Evolutionary conservation across 257 asterid genomes (phyloP).

Genomic region (Perilla frutescens): DNA sequence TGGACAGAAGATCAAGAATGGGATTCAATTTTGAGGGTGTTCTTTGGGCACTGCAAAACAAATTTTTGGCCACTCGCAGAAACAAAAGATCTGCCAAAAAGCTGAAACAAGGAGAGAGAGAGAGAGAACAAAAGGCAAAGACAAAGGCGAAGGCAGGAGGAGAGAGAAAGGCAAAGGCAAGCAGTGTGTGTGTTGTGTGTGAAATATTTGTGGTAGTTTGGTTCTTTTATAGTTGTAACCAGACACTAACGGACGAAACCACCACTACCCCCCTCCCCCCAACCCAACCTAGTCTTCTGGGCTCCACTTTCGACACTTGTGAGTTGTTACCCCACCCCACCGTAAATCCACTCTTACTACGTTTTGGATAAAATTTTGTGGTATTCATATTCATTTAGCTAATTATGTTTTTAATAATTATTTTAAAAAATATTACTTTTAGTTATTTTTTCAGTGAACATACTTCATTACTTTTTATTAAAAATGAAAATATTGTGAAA

Average conservation of each 20-base stretch:
- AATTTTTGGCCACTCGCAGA: slow-evolving; percentile 23
- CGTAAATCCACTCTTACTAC: too few species aligned
- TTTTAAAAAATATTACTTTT: too few species aligned
- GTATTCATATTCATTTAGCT: too few species aligned
- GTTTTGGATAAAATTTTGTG: too few species aligned
- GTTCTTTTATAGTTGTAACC: slow-evolving; percentile 62
- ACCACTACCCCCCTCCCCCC: background rate
- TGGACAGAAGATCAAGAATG: slow-evolving; percentile 27
- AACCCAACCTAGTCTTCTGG: slow-evolving; percentile 37
- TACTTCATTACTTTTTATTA: too few species aligned
- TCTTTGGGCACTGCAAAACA: slow-evolving; percentile 9
- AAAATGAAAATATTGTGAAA: too few species aligned
- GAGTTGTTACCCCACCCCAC: background rate
- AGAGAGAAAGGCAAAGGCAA: slow-evolving; percentile 3
- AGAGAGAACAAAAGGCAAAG: slow-evolving; percentile 3
- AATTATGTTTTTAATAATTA: too few species aligned
- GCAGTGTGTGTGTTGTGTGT: slow-evolving; percentile 36
- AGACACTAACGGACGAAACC: slow-evolving; percentile 54
- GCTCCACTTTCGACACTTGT: slow-evolving; percentile 32
- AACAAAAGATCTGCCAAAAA: slow-evolving; percentile 28
- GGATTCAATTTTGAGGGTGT: slow-evolving; percentile 4
- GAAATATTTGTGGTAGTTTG: slow-evolving; percentile 54
- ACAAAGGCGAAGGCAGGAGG: background rate
- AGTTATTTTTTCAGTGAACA: too few species aligned
- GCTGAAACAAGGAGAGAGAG: background rate